Evolutionary conservation across 345 rosid species (phyloP), one percentile per base, ranked within the genome.

Genomic region (Pelargonium nanum): DNA sequence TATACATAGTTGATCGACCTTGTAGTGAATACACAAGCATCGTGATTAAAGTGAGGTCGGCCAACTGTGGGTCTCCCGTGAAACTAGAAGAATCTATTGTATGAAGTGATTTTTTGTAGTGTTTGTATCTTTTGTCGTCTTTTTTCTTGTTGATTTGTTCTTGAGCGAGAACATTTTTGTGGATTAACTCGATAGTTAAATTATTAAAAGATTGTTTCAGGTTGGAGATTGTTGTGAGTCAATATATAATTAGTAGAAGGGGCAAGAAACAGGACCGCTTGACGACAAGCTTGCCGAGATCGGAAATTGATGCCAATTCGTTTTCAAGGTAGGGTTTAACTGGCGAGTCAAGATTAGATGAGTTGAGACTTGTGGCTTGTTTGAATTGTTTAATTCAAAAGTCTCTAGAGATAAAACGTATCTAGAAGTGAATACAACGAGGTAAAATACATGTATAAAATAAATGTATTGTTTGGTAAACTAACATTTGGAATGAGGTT

Each of bases 131-230:
- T 55, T 28, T 0, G 48, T 40, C 6, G 60, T 60, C 25, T 75
- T 62, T 60, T 73, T 78, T 15, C 58, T 53, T 3, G 76, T 40
- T 45, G 83, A 26, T 70, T 82, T 89, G 81, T 62, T 82, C 64
- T 72, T 87, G 79, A 87, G 87, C 6, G 91, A 75, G 80, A 89
- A 85, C 56, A 79, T 89, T 87, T 73, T 77, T 89, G 12, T 89
- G 91, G 50, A 83, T 28, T 23, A 83, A 71, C 63, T 77, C 71
- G 53, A 76, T 48, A 61, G 69, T 63, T 26, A 86, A 71, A 28
- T 0, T 70, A n/a, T 89, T 91, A 20, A 89, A 77, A 28, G 74
- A 68, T 24, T 81, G 93, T 62, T 74, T 89, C 62, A 89, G 79
- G 57, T 92, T 88, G 1, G 93, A 75, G 55, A 83, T 57, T 25